Evolutionary conservation across 2,329 filamentous ascomycete species (phyloP), one percentile per base, ranked within the genome.

Genomic region (Didymella sp.): DNA sequence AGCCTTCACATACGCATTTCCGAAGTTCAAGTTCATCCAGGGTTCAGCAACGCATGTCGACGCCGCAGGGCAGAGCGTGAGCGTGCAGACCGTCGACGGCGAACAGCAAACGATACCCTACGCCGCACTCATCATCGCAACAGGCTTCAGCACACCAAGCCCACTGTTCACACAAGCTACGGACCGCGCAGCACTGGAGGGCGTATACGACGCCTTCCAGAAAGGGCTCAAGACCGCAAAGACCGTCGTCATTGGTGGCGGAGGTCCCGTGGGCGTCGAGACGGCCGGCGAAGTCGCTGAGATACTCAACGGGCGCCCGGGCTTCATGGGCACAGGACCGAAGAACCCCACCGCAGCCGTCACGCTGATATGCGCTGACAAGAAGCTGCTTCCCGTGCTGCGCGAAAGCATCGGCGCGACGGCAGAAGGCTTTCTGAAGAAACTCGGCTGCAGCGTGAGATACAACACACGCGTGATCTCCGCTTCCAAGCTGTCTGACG

Each of bases 91-190:
- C 17, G 73, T 68, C 19, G 68, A 71, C 21, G 71, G 64, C 56
- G 73, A 69, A 54, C 67, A 70, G 38, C 64, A 65, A 41, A 64
- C 61, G 8, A 66, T 86, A 24, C 66, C 76, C 5, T 87, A 83
- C 67, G 78, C 82, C 50, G 79, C 82, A 12, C 78, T 87, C 8
- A 76, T 87, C 37, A 82, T 86, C 60, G 83, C 84, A 3, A 84
- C 84, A 1, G 84, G 84, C 3, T 78, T 82, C 22, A 77, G 72
- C 13, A 82, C 83, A 1, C 72, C 77, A 0, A 78, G 79, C 8
- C 77, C 81, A 0, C 69, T 80, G 2, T 75, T 82, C 46, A 82
- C 81, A 12, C 72, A 79, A 9, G 56, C 60, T 1, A 79, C 78
- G 21, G 66, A 68, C 33, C 60, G 62, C 33, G 60, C 64, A 8